A percentile compares a stretch with the other conserved stretches of the same genome.
Evolutionary conservation across 208 protist species (phyloP).

Genomic region (Porcisia deanei): DNA sequence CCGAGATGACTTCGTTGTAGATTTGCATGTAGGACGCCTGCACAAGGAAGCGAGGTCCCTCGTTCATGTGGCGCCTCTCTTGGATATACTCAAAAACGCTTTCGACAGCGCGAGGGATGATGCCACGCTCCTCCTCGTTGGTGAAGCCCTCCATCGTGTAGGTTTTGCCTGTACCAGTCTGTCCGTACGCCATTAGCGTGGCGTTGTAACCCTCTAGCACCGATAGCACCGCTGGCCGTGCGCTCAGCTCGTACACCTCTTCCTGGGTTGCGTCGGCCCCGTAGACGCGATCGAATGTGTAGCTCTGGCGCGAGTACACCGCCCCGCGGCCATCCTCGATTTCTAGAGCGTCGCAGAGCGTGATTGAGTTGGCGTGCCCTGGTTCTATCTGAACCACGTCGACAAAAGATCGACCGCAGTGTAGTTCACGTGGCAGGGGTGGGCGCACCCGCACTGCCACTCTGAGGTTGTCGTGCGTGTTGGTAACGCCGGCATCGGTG

Average conservation of each 20-base stretch:
- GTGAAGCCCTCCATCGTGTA: slow-evolving; percentile 92
- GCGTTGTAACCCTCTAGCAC: slow-evolving; percentile 87
- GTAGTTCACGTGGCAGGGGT: slow-evolving; percentile 76
- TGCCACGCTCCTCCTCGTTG: slow-evolving; percentile 77
- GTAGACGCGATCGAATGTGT: slow-evolving; percentile 79
- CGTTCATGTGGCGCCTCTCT: slow-evolving; percentile 18
- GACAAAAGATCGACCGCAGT: slow-evolving; percentile 57
- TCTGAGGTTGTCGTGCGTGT: slow-evolving; percentile 62
- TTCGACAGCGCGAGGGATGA: slow-evolving; percentile 72
- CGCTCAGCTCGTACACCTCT: slow-evolving; percentile 77
- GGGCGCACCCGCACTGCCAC: slow-evolving; percentile 91
- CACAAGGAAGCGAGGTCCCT: slow-evolving; percentile 45
- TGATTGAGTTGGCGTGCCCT: slow-evolving; percentile 55
- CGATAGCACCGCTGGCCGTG: slow-evolving; percentile 68
- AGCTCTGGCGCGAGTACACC: slow-evolving; percentile 76
- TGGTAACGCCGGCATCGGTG: slow-evolving; percentile 7
- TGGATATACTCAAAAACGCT: slow-evolving; percentile 60
- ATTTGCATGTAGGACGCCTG: slow-evolving; percentile 89
- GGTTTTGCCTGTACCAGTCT: slow-evolving; percentile 87
- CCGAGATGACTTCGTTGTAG: slow-evolving; percentile 91
- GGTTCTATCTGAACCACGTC: slow-evolving; percentile 63
- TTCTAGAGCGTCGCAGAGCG: slow-evolving; percentile 77
- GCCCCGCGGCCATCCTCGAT: slow-evolving; percentile 47
- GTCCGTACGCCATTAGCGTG: slow-evolving; percentile 88
- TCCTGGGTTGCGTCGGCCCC: slow-evolving; percentile 48